Percentiles rank a stretch among this genome's conserved stretches.
Conservation (phyloP, 176 grass and related monocot species). For the Eleusine indica region DNA sequence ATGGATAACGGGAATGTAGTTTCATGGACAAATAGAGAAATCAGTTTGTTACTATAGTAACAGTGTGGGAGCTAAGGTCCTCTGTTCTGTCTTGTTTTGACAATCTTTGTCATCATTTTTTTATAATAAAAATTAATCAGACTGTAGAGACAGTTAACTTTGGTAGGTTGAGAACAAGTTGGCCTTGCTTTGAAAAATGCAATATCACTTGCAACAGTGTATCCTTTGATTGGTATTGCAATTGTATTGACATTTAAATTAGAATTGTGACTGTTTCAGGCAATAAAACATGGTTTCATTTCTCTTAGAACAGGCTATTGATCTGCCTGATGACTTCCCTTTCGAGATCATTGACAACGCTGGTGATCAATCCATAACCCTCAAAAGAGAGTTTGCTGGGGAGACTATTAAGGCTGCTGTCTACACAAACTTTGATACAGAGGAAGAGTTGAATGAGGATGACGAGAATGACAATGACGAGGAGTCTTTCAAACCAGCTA, state of each 20-base stretch:
- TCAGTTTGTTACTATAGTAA: not conserved
- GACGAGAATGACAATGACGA: slow-evolving; percentile 33
- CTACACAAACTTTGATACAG: slow-evolving; percentile 63
- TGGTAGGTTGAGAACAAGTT: not conserved
- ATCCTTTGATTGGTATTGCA: not conserved
- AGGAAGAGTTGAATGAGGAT: slow-evolving; percentile 63
- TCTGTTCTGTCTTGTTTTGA: not conserved
- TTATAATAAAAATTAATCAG: not conserved
- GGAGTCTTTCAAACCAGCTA: slow-evolving; percentile 52
- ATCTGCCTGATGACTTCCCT: slow-evolving; percentile 69
- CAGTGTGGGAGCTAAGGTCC: not conserved
- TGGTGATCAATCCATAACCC: slow-evolving; percentile 76
- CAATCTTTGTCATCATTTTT: not conserved
- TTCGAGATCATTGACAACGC: slow-evolving; percentile 86
- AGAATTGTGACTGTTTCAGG: not conserved
- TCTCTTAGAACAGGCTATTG: slow-evolving; percentile 56
- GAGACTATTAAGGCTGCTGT: slow-evolving; percentile 79
- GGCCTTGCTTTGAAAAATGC: not conserved
- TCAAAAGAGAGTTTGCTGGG: slow-evolving; percentile 63
- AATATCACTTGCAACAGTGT: not conserved
- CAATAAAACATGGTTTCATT: not conserved
- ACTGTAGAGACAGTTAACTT: not conserved
- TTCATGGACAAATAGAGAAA: not conserved
- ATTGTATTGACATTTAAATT: not conserved
- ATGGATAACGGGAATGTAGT: not conserved